Evolutionary conservation across 306 rosid genomes (phyloP), one percentile per base, ranked within the genome.

Genomic region (Vigna angularis): DNA sequence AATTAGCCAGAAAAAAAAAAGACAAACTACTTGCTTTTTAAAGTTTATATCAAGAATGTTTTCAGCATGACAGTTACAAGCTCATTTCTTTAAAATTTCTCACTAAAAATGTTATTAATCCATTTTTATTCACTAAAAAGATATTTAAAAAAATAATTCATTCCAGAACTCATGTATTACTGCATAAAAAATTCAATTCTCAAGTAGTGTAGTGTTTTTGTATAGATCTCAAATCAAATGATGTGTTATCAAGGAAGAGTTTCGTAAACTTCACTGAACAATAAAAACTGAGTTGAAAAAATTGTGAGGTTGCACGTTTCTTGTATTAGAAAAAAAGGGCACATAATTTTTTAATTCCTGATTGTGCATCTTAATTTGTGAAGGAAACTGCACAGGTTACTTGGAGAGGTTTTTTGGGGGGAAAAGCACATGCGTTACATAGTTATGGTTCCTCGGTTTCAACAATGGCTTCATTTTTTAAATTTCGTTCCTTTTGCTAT

Each of bases 361-460:
- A 42, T 74, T 72, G 51, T 71, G 30, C 73, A n/a, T 71, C 30
- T 47, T 67, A 44, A 50, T 70, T 83, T 40, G 79, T 86, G 81
- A 73, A 84, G 68, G 70, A 79, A 63, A 30, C 77, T 88, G 73
- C 74, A 36, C 67, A 85, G 70, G 61, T 83, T 72, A 58, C 83
- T 83, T 73, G 82, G 83, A 81, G 89, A 78, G 83, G 62, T 78
- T 73, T 58, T 77, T 84, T 55, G 81, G 87, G 85, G 82, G 5
- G 55, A 81, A 26, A 78, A 77, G 78, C 91, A 89, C 87, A 56
- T 86, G 87, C 64, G 50, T 28, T 87, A 26, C 71, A 80, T 79
- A 73, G 84, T 85, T 70, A 45, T 45, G 53, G 42, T 83, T 83
- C 59, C 52, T 59, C 70, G 32, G 56, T 82, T 78, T 81, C 79